Evolutionary conservation across 805 yeast genomes (phyloP).

Genomic region (Diddensiella santjacobensis): DNA sequence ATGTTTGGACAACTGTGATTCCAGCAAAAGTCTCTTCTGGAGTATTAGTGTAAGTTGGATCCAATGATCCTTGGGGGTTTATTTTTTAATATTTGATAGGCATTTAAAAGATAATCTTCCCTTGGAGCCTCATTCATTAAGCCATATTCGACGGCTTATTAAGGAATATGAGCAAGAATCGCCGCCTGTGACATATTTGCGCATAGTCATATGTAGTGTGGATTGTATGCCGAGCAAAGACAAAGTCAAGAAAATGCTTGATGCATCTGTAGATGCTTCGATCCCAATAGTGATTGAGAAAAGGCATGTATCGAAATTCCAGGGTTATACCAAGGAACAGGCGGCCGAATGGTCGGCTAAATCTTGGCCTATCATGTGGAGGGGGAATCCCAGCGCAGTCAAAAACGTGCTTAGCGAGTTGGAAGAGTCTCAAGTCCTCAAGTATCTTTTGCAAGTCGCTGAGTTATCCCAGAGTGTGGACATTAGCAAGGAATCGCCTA

Average conservation of each 20-base stretch:
- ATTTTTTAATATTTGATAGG: constrained; percentile 10
- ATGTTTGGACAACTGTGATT: constrained; percentile 31
- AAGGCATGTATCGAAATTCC: constrained; percentile 50
- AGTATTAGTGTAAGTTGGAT: constrained; percentile 26
- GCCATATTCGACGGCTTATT: constrained; percentile 36
- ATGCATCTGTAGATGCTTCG: constrained; percentile 3
- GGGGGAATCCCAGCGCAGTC: constrained; percentile 66
- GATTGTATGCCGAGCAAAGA: constrained; percentile 30
- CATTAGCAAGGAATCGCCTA: constrained; percentile 36
- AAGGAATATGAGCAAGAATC: constrained; percentile 19
- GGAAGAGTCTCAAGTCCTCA: constrained; percentile 43
- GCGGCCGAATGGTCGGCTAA: constrained; percentile 58
- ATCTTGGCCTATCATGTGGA: constrained; percentile 89
- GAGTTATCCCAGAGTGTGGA: constrained; percentile 24
- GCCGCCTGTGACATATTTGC: constrained; percentile 24
- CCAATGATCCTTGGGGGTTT: neutral
- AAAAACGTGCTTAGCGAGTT: constrained; percentile 46
- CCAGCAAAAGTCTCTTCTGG: constrained; percentile 30
- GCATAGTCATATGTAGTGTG: constrained; percentile 48
- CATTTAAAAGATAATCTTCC: constrained; percentile 32
- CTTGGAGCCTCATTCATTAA: constrained; percentile 30
- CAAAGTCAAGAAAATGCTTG: constrained; percentile 15
- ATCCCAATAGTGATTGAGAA: constrained; percentile 8
- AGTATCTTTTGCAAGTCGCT: constrained; percentile 32
- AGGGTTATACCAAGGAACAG: constrained; percentile 71